These are phyloP conservation scores for Chamaenerion angustifolium DNA, from an alignment of 345 rosid species.

Conservation along the genomic window DNA sequence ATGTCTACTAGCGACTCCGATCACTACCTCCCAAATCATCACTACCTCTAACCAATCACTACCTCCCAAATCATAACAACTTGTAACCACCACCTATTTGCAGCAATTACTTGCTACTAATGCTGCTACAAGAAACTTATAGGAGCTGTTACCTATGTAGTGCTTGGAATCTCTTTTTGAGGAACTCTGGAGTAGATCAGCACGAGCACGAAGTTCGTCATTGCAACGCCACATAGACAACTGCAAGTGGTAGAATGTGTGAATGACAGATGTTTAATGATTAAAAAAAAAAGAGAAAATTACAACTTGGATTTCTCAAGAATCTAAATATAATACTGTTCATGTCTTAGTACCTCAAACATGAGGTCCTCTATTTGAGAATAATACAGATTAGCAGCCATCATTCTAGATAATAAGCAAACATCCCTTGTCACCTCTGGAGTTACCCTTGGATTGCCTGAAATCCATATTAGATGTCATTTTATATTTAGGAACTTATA, in stretches of 20 bases:
- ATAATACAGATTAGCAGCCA: conserved; percentile 92
- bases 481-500: background rate
- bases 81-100: too few relatives aligned
- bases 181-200: conserved; percentile 60
- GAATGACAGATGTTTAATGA: background rate
- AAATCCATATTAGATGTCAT: conserved; percentile 2
- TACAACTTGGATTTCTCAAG: too few relatives aligned
- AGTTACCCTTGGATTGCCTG: conserved; percentile 97
- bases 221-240: conserved; percentile 99
- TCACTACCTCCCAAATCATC: too few relatives aligned
- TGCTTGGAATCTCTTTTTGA: conserved; percentile 90
- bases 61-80: too few relatives aligned
- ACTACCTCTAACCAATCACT: too few relatives aligned
- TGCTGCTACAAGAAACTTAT: background rate
- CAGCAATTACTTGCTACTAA: too few relatives aligned
- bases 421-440: conserved; percentile 99
- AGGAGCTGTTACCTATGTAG: conserved; percentile 55
- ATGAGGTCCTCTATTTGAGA: conserved; percentile 89
- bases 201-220: conserved; percentile 74
- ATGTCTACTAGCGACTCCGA: too few relatives aligned
- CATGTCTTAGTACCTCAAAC: conserved; percentile 61
- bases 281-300: too few relatives aligned
- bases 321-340: background rate
- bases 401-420: conserved; percentile 93
- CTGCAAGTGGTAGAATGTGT: conserved; percentile 35